Evolutionary conservation across 2,329 filamentous ascomycete species (phyloP), one percentile per base, ranked within the genome.

Genomic region (Paraconiothyrium sp.): DNA sequence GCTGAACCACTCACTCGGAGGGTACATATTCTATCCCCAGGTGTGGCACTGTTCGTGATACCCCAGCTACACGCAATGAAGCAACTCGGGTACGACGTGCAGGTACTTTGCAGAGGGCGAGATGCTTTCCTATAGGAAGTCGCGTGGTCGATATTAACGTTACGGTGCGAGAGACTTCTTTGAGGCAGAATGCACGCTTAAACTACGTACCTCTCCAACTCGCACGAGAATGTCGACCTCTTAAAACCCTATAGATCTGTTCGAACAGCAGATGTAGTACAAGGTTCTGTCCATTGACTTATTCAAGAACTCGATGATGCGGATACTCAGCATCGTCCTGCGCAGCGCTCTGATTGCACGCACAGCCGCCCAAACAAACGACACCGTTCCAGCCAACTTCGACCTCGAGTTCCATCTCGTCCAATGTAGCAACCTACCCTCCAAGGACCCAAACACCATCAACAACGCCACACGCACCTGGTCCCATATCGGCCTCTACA

Each of bases 391-490:
- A 20, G 13, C 32, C 1, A 37, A 56, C 30, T 56, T 56, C 41
- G 54, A 56, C 27, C 54, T 47, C 11, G 54, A 56, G n/a, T 56
- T 56, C 41, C 54, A 37, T 43, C 41, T 56, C 43, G 43, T 56
- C 24, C 54, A 56, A 56, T 48, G 43, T n/a, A 56, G 41, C 43
- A 37, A 56, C 52, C 35, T 27, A 24, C 35, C 50, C 35, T 41
- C 50, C 22, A 54, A 54, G 30, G 27, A 55, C 27, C 39, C 39
- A 1, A 55, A 55, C 27, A 46, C 39, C 16, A 20, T 55, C 27
- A 39, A 44, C 39, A 44, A 44, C 27, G 39, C 24, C 52, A 55
- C 52, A 3, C 24, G 52, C 4, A 55, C 52, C 39, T 55, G 52
- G 52, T 46, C 39, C 22, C 39, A 55, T 16, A 34, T 55, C 20